phyloP scores from a whole-genome alignment of 306 rosid genomes.

The Acacia crassicarpa region DNA sequence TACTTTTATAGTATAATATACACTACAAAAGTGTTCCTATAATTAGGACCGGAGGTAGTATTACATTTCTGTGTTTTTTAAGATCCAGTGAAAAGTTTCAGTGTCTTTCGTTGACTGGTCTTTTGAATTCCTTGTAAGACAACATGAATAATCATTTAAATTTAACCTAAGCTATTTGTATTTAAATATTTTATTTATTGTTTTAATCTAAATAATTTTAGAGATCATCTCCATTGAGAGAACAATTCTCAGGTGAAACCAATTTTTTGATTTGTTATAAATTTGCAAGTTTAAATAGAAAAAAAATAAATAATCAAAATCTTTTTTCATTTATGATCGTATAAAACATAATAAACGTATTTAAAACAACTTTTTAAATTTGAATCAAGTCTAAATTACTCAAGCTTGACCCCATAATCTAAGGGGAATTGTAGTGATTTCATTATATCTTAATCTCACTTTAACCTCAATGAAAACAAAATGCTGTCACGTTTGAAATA shows the following conservation, averaged over 20 bases:
- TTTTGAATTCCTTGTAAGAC: background rate
- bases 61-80: background rate
- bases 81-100: background rate
- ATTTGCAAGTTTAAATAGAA: background rate
- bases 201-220: background rate
- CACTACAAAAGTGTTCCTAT: no score
- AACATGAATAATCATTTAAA: background rate
- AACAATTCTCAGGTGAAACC: background rate
- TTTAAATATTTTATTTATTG: no score
- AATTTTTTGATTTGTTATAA: no score
- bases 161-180: background rate
- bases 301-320: background rate
- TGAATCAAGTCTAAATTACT: background rate
- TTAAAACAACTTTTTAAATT: background rate
- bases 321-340: background rate
- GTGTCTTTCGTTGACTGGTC: no score
- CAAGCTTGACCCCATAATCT: background rate
- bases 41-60: no score
- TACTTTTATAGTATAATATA: no score
- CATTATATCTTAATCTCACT: background rate
- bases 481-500: no score
- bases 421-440: background rate
- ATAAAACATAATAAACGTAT: background rate
- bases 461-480: background rate
- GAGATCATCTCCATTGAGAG: background rate